Evolutionary conservation across 202 grass and related monocot species (phyloP).

Genomic region (Sporobolus alterniflorus): DNA sequence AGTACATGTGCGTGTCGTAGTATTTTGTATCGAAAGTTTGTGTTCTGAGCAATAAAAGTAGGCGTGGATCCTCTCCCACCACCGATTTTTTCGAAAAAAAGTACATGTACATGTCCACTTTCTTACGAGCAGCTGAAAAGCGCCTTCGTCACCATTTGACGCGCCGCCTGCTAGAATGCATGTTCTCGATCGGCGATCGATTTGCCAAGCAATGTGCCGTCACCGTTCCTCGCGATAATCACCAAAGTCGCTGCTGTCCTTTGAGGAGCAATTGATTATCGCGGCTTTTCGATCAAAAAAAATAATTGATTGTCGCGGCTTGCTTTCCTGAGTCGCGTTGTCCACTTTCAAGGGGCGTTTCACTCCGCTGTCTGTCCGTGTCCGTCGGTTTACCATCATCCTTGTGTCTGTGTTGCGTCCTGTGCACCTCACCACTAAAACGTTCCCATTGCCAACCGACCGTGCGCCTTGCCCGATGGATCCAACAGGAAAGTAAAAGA

Average conservation of each 20-base stretch:
- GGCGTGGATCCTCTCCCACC: too few relatives aligned
- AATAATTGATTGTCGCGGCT: background rate
- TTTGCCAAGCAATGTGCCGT: background rate
- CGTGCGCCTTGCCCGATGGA: background rate
- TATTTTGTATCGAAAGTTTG: too few relatives aligned
- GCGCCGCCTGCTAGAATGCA: background rate
- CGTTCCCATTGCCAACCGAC: background rate
- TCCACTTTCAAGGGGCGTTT: background rate
- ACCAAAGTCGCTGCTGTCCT: slow-evolving; percentile 7
- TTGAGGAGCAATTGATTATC: background rate
- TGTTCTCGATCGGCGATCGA: background rate
- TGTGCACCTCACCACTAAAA: background rate
- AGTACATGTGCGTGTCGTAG: too few relatives aligned
- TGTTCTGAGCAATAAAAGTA: too few relatives aligned
- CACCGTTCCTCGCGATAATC: background rate
- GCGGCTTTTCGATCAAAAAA: too few relatives aligned
- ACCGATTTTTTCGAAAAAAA: too few relatives aligned
- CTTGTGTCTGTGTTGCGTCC: background rate
- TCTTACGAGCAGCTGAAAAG: too few relatives aligned
- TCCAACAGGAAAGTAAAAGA: background rate
- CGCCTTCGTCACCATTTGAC: background rate
- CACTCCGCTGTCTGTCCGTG: background rate
- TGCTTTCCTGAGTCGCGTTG: background rate
- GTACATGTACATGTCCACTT: too few relatives aligned
- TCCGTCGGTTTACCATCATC: background rate